These are phyloP conservation scores for Quercus variabilis DNA, from an alignment of 306 rosid species.

Conservation along the genomic window DNA sequence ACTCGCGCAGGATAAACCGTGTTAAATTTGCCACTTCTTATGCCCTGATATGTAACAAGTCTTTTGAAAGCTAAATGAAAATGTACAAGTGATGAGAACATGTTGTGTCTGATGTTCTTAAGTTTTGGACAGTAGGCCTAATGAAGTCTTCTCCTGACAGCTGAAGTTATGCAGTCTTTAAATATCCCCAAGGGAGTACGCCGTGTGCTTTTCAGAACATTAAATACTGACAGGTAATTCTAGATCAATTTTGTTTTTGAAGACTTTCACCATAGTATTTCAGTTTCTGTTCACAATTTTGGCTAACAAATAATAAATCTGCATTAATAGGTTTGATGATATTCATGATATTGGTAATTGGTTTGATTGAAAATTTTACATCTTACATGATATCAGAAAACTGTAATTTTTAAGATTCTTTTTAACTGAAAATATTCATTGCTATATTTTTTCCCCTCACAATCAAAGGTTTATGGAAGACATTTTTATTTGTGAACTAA, in stretches of 20 bases:
- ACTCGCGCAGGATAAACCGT: background rate
- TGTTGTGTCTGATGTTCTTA: background rate
- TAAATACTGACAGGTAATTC: constrained; percentile 67
- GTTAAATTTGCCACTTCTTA: too few relatives aligned
- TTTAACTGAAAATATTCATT: too few relatives aligned
- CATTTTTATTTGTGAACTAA: too few relatives aligned
- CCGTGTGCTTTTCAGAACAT: constrained; percentile 82
- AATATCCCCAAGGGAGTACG: constrained; percentile 65
- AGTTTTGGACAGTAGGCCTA: background rate
- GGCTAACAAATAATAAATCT: background rate
- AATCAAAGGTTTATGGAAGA: too few relatives aligned
- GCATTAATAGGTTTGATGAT: background rate
- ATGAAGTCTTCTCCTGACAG: constrained; percentile 28
- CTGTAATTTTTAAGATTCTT: too few relatives aligned
- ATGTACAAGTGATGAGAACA: too few relatives aligned
- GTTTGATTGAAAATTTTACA: background rate
- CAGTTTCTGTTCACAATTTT: background rate
- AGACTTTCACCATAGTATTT: background rate
- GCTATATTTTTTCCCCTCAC: too few relatives aligned
- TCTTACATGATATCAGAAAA: too few relatives aligned
- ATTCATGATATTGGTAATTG: background rate
- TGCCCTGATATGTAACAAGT: too few relatives aligned
- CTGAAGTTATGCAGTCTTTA: constrained; percentile 83
- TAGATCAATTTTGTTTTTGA: background rate
- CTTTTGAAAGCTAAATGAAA: too few relatives aligned